Percentiles rank a stretch among this genome's conserved stretches.
phyloP scores from a whole-genome alignment of 2,329 filamentous ascomycete species.

The Xylaria sp. region DNA sequence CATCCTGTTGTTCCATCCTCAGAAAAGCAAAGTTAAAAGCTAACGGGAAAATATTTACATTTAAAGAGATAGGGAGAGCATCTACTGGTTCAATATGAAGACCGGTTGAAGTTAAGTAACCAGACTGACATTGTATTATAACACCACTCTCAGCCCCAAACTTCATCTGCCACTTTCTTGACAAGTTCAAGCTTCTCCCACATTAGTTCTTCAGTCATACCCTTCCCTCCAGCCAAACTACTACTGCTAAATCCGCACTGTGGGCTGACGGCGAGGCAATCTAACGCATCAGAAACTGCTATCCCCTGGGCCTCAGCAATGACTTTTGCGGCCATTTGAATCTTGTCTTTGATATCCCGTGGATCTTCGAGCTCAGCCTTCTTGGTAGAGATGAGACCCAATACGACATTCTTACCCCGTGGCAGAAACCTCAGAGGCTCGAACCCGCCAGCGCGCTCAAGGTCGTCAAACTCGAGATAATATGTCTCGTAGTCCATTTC shows the following conservation, averaged over 20 bases:
- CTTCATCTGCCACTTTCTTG: slow-evolving; percentile 31
- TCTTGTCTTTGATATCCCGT: slow-evolving; percentile 49
- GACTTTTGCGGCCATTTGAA: slow-evolving; percentile 57
- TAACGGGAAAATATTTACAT: too few relatives aligned
- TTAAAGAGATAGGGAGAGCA: too few relatives aligned
- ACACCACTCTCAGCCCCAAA: slow-evolving; percentile 30
- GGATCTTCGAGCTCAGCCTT: slow-evolving; percentile 53
- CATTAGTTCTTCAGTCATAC: slow-evolving; percentile 38
- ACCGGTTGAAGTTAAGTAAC: too few relatives aligned
- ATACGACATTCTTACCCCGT: slow-evolving; percentile 55
- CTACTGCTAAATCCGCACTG: slow-evolving; percentile 55
- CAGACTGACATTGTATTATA: too few relatives aligned
- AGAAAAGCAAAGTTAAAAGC: too few relatives aligned
- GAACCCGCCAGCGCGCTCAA: slow-evolving; percentile 54
- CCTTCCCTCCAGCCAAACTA: slow-evolving; percentile 37
- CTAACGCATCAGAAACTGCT: slow-evolving; percentile 58
- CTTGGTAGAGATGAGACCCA: slow-evolving; percentile 58
- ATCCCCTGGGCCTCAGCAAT: slow-evolving; percentile 63
- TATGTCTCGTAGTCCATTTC: slow-evolving; percentile 56
- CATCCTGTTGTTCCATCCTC: too few relatives aligned
- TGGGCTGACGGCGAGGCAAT: slow-evolving; percentile 61
- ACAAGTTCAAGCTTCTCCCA: slow-evolving; percentile 40
- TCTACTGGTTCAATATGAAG: too few relatives aligned
- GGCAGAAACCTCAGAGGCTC: slow-evolving; percentile 55
- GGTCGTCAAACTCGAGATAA: slow-evolving; percentile 59